Evolutionary conservation across 805 yeast species (phyloP).

Genomic region (Nakazawaea ambrosiae): DNA sequence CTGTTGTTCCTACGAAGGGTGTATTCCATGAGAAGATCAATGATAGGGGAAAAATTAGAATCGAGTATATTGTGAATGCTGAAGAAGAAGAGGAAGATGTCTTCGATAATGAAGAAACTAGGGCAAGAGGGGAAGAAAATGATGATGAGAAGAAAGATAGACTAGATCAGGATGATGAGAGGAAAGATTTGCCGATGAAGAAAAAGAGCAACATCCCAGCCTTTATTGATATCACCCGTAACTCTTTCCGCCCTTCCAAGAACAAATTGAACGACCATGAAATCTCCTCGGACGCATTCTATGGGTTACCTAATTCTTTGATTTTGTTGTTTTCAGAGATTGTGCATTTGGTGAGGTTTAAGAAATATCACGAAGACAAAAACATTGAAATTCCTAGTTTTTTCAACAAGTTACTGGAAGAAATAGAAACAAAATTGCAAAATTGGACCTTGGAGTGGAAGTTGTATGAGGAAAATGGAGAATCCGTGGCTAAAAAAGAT

Average conservation of each 20-base stretch:
- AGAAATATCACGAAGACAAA: constrained; percentile 40
- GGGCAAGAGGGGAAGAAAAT: background rate
- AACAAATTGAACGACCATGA: constrained; percentile 46
- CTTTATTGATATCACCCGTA: constrained; percentile 35
- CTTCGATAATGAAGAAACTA: constrained; percentile 10
- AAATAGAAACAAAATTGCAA: constrained; percentile 43
- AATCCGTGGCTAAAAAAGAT: background rate
- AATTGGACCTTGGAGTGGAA: constrained; percentile 78
- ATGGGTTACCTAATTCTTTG: constrained; percentile 79
- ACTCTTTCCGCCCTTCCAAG: constrained; percentile 30
- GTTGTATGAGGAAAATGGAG: constrained; percentile 29
- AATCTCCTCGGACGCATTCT: constrained; percentile 71
- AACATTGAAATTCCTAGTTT: constrained; percentile 25
- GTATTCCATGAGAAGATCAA: constrained; percentile 35
- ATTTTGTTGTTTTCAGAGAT: constrained; percentile 67
- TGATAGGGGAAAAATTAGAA: constrained; percentile 39
- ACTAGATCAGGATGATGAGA: background rate
- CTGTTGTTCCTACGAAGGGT: constrained; percentile 17
- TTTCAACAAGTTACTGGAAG: constrained; percentile 25
- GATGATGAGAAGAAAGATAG: background rate
- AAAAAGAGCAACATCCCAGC: constrained; percentile 23
- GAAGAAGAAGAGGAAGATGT: no score
- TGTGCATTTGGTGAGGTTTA: constrained; percentile 58
- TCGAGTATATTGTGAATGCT: constrained; percentile 31
- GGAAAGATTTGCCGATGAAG: background rate